These are phyloP conservation scores for Cupressus sempervirens DNA, from an alignment of 75 land plant species.

Conservation along the genomic window DNA sequence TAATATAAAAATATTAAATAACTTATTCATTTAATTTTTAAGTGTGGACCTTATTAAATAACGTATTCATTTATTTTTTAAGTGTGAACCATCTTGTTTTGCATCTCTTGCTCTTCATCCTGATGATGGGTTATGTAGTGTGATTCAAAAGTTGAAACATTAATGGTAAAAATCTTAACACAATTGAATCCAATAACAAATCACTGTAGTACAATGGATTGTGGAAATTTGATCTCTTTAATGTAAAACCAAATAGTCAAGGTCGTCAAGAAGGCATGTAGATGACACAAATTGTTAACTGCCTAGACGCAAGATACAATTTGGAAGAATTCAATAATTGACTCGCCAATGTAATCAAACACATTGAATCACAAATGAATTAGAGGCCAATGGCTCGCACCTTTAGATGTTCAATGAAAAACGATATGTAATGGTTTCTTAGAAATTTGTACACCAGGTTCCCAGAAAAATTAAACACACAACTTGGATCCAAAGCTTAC, in stretches of 20 bases:
- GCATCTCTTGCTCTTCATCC: too few species aligned
- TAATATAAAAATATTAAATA: too few species aligned
- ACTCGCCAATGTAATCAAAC: background rate
- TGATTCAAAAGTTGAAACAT: too few species aligned
- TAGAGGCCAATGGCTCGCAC: background rate
- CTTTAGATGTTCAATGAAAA: too few species aligned
- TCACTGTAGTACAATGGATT: too few species aligned
- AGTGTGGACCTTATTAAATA: too few species aligned
- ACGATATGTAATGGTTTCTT: background rate
- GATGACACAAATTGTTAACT: background rate
- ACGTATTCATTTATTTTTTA: too few species aligned
- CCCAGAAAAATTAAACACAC: background rate
- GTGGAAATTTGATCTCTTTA: too few species aligned
- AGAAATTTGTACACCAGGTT: background rate
- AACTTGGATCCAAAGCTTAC: background rate
- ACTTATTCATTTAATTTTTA: background rate
- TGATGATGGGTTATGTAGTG: too few species aligned
- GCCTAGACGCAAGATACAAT: background rate
- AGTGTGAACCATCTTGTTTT: too few species aligned
- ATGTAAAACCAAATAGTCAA: background rate
- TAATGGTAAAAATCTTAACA: too few species aligned
- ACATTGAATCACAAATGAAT: background rate
- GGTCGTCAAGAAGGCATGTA: background rate
- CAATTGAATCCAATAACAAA: too few species aligned
- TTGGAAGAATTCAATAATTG: background rate